A percentile compares a stretch with the other conserved stretches of the same genome.
Conservation (phyloP, 1,284 basidiomycete genomes). For the Neotropicomus parvogracilis region DNA sequence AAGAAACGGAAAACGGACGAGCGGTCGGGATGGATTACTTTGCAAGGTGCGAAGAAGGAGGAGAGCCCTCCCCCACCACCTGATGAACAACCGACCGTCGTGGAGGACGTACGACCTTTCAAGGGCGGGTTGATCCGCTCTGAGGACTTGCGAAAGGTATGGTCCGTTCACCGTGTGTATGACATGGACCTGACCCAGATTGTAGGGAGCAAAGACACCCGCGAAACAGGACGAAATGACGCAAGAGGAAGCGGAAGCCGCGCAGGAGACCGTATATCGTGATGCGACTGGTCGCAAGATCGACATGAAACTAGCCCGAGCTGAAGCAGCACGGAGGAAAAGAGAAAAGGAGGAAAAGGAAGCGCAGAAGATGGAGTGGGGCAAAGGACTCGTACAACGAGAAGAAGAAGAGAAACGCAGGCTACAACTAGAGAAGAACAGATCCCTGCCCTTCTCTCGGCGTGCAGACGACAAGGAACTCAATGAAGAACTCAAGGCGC, state of each 20-base stretch:
- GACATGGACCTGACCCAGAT: constrained; percentile 6
- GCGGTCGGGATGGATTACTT: constrained; percentile 55
- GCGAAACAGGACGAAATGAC: constrained; percentile 40
- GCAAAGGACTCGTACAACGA: constrained; percentile 87
- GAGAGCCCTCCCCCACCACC: constrained; percentile 50
- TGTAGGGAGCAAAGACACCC: constrained; percentile 41
- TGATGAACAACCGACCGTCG: constrained; percentile 70
- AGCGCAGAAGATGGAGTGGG: constrained; percentile 93
- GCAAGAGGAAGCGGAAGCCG: constrained; percentile 54
- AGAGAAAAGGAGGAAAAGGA: constrained; percentile 80
- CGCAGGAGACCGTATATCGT: constrained; percentile 92
- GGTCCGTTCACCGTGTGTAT: neutral
- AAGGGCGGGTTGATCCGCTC: constrained; percentile 77
- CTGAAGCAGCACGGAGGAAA: constrained; percentile 76
- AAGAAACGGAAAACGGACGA: constrained; percentile 64
- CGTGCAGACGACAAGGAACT: constrained; percentile 80
- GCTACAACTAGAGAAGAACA: constrained; percentile 66
- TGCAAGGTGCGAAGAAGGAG: constrained; percentile 44
- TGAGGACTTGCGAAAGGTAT: constrained; percentile 55
- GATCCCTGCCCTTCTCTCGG: constrained; percentile 66
- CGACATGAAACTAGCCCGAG: constrained; percentile 79
- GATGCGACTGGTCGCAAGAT: constrained; percentile 87
- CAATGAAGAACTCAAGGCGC: constrained; percentile 78
- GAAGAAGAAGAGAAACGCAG: constrained; percentile 68
- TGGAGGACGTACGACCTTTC: constrained; percentile 45